phyloP scores from a whole-genome alignment of 148 eudicot genomes.

The Vaccinium vitisidaea region DNA sequence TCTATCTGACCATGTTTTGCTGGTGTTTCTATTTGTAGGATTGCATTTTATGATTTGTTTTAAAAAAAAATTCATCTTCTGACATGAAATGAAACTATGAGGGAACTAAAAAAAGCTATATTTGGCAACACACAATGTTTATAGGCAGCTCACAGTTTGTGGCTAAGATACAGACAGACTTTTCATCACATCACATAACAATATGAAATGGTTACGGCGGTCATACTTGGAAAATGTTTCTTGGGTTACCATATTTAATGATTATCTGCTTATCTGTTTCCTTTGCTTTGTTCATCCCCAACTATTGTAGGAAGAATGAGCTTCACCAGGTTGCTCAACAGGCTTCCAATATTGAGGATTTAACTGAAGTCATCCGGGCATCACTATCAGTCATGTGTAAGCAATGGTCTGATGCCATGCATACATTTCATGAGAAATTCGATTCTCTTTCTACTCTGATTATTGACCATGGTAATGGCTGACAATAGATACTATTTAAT shows the following conservation, averaged over 20 bases:
- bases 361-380: slow-evolving; percentile 76
- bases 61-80: not conserved
- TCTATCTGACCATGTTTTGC: not conserved
- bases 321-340: slow-evolving; percentile 98
- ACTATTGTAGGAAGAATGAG: slow-evolving; percentile 73
- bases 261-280: not conserved
- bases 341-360: slow-evolving; percentile 89
- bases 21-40: not conserved
- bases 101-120: not conserved
- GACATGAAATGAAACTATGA: not conserved
- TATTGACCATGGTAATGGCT: slow-evolving; percentile 66
- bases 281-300: slow-evolving; percentile 8
- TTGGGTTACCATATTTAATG: not conserved
- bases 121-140: not conserved
- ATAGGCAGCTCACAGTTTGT: not conserved
- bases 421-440: slow-evolving; percentile 79
- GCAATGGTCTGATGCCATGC: slow-evolving; percentile 96
- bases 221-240: not conserved
- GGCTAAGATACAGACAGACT: not conserved
- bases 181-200: not conserved
- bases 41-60: not conserved
- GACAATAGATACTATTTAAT: slow-evolving; percentile 1
- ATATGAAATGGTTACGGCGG: not conserved
- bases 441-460: slow-evolving; percentile 72
- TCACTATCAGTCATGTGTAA: slow-evolving; percentile 88